Evolutionary conservation across 140 eudicot species (phyloP), one percentile per base, ranked within the genome.

Genomic region (Cichorium intybus): DNA sequence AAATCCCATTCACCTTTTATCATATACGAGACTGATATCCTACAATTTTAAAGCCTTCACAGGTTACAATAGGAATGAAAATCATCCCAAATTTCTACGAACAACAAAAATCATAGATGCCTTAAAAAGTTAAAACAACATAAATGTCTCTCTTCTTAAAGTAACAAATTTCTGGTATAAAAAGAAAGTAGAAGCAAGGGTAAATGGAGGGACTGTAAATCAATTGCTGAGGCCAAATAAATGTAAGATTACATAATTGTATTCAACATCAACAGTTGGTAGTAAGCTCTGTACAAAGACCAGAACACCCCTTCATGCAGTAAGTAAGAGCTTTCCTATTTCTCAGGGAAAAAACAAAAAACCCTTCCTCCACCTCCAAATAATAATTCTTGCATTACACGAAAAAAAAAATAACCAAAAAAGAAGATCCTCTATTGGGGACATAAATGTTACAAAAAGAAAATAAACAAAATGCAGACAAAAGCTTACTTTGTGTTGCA

Each of bases 231-330:
- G 27, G 60, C 50, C 60, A 70, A 53, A 23, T 70, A 70, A 59
- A 70, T 70, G 68, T 15, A 66, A 60, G 61, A 70, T 59, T 60
- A 70, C 75, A 60, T 60, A 35, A 37, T 10, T 71, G 70, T 49
- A 18, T 34, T 47, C 5, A 70, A 48, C 68, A 70, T 70, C 50
- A 43, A 45, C 53, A 65, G 43, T 33, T 55, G 62, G 60, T 54
- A 65, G 60, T 65, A 61, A 71, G 69, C 34, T 35, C 70, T 71
- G 70, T 71, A 71, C 70, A 71, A 71, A 50, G 60, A 62, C 55
- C 41, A 16, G 35, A 24, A 54, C 3, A 35, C 47, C 74, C 74
- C 53, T 56, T 69, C 23, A 45, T 56, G 65, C n/a, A n/a, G n/a
- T n/a, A 60, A 43, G 54, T 16, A 48, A 59, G 62, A 63, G 59